Conservation (phyloP, 352 stramenopile genomes). For the Phytophthora uliginosa region DNA sequence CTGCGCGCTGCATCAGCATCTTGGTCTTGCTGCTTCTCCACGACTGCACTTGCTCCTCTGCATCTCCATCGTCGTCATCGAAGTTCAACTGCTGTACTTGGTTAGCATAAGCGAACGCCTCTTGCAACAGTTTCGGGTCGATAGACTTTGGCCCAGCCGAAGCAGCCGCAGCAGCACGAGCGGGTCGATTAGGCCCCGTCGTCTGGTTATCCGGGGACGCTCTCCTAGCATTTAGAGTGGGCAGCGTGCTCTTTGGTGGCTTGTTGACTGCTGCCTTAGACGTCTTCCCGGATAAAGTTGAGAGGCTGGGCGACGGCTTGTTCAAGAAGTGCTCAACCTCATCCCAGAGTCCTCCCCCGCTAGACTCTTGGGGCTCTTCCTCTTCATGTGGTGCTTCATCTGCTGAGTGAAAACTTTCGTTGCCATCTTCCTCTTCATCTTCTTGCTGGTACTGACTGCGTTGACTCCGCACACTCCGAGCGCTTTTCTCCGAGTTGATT, state of each 20-base stretch:
- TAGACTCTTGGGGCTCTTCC: slow-evolving; percentile 60
- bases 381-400: slow-evolving; percentile 27
- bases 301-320: slow-evolving; percentile 70
- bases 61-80: slow-evolving; percentile 52
- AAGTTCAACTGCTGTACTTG: slow-evolving; percentile 56
- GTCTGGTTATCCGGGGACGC: slow-evolving; percentile 44
- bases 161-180: slow-evolving; percentile 12
- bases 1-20: slow-evolving; percentile 29
- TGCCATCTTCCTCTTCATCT: slow-evolving; percentile 8
- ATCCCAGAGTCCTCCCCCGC: slow-evolving; percentile 60
- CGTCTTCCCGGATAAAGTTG: slow-evolving; percentile 44
- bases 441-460: slow-evolving; percentile 35
- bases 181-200: slow-evolving; percentile 24
- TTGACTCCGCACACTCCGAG: slow-evolving; percentile 39
- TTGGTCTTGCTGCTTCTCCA: slow-evolving; percentile 32
- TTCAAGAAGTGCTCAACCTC: slow-evolving; percentile 85
- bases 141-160: slow-evolving; percentile 43
- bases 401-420: slow-evolving; percentile 15
- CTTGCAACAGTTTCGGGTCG: slow-evolving; percentile 72
- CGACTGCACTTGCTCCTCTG: slow-evolving; percentile 38
- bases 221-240: slow-evolving; percentile 42
- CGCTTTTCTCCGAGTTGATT: slow-evolving; percentile 45
- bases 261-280: slow-evolving; percentile 34
- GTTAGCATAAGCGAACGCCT: slow-evolving; percentile 82
- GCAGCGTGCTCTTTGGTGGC: slow-evolving; percentile 54